These are phyloP conservation scores for Crassisporium funariophilum DNA, from an alignment of 768 basidiomycete species.

Conservation along the genomic window DNA sequence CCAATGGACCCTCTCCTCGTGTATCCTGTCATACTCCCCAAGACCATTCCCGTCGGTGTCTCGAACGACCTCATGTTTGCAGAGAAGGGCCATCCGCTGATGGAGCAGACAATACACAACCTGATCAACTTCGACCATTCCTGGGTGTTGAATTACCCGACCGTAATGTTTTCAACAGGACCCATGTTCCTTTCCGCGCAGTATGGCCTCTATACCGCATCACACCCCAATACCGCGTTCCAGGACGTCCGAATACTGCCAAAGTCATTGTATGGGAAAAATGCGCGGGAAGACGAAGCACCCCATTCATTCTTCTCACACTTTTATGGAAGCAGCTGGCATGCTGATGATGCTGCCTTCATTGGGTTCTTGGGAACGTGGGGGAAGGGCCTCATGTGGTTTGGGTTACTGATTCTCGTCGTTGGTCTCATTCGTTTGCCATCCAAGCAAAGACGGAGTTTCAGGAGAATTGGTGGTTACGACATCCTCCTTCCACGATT, in stretches of 20 bases:
- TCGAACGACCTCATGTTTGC: slow-evolving; percentile 98
- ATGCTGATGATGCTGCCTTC: slow-evolving; percentile 97
- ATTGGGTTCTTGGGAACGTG: slow-evolving; percentile 88
- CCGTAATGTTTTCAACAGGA: slow-evolving; percentile 99
- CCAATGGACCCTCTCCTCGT: slow-evolving; percentile 84
- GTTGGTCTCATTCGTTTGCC: slow-evolving; percentile 66
- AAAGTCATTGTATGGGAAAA: slow-evolving; percentile 98
- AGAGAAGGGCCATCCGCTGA: slow-evolving; percentile 81
- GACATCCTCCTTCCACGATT: slow-evolving; percentile 79
- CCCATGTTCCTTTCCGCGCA: slow-evolving; percentile 98
- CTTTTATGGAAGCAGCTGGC: slow-evolving; percentile 98
- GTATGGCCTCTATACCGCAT: slow-evolving; percentile 82
- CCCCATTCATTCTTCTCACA: slow-evolving; percentile 96
- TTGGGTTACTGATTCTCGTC: slow-evolving; percentile 73
- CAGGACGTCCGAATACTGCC: slow-evolving; percentile 87
- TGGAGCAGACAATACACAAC: slow-evolving; percentile 92
- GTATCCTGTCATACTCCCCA: slow-evolving; percentile 88
- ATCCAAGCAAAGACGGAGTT: slow-evolving; percentile 59
- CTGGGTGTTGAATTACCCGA: slow-evolving; percentile 96
- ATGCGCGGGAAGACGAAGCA: slow-evolving; percentile 78
- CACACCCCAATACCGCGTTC: slow-evolving; percentile 64
- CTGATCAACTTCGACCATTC: slow-evolving; percentile 89
- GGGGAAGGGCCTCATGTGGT: slow-evolving; percentile 88
- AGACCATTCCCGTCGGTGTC: slow-evolving; percentile 95
- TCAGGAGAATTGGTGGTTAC: slow-evolving; percentile 69